Evolutionary conservation across 73 alveolate species (phyloP), one percentile per base, ranked within the genome.

Genomic region (Paramecium octaurelia): DNA sequence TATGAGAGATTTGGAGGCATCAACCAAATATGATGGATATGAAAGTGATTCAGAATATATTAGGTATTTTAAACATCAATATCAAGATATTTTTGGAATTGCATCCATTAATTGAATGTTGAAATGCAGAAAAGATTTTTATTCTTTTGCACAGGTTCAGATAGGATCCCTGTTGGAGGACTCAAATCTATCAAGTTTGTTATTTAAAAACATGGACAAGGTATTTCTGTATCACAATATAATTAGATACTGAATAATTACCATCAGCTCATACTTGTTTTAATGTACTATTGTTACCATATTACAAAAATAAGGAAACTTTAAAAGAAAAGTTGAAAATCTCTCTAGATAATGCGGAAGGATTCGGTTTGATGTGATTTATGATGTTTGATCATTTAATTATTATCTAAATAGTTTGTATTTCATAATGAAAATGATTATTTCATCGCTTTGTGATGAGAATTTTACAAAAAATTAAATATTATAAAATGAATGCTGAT

Each of bases 241-340:
- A 64, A 2, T 3, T 46, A 38, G 98, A 96, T 86, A 77, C 95
- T 20, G 96, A 96, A 68, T 86, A 96, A 75, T 95, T 98, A 54
- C 99, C 99, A 68, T 94, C 99, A 4, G 99, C 99, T 18, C 99
- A 97, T 92, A 98, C 99, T 24, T 98, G 99, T 91, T 98, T 98
- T 95, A 98, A 98, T 93, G 98, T 96, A 86, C 88, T 98, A 83
- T 95, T 98, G 48, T 76, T 98, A 16, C 99, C 99, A 6, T 98
- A 96, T 60, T 98, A 98, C 91, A 86, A 92, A 42, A 77, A 93
- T 27, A 97, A 96, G 92, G 99, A 98, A 54, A 88, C 71, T 70
- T 94, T 98, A 60, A 97, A 92, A 59, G 69, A 90, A 75, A 95
- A 95, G 23, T 88, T 98, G 31, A 40, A 86, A 31, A 94, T 69